phyloP scores from a whole-genome alignment of 2,329 filamentous ascomycete species.

The Neofusicoccum parvum region DNA sequence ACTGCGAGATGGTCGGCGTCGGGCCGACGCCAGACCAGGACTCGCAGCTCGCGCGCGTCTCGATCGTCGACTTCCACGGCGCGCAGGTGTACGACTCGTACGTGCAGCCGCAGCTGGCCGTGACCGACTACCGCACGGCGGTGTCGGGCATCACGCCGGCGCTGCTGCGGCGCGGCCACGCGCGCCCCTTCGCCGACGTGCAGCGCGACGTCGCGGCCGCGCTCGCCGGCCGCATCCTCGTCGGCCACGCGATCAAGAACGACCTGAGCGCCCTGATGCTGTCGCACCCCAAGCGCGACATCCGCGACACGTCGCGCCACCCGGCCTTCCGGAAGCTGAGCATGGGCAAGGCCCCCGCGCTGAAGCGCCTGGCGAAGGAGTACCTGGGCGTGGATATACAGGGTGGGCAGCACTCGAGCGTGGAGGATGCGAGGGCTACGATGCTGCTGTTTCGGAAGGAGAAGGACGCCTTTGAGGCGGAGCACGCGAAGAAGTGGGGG shows the following conservation, averaged over 20 bases:
- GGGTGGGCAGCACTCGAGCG: constrained; percentile 60
- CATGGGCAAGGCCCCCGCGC: constrained; percentile 68
- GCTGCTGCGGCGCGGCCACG: constrained; percentile 62
- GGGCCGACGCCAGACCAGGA: constrained; percentile 64
- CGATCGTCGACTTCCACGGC: constrained; percentile 91
- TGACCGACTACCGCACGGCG: constrained; percentile 87
- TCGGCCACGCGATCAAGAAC: constrained; percentile 83
- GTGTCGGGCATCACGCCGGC: constrained; percentile 80
- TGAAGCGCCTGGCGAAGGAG: constrained; percentile 62
- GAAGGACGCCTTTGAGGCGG: constrained; percentile 82
- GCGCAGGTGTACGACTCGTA: constrained; percentile 93
- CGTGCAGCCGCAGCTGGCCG: constrained; percentile 73
- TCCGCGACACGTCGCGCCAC: constrained; percentile 82
- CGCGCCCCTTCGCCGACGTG: constrained; percentile 69
- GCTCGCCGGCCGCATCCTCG: constrained; percentile 69
- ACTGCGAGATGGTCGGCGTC: constrained; percentile 98
- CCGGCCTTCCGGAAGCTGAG: constrained; percentile 71
- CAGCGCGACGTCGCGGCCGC: constrained; percentile 71
- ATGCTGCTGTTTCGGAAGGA: constrained; percentile 86
- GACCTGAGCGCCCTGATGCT: constrained; percentile 74
- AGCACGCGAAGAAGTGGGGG: constrained; percentile 67
- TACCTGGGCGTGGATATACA: constrained; percentile 63
- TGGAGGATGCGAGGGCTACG: constrained; percentile 80
- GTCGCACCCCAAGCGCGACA: constrained; percentile 75
- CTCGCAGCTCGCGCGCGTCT: constrained; percentile 82